phyloP scores from a whole-genome alignment of 225 moss, liverwort and hornwort genomes.

The Climacium dendroides region DNA sequence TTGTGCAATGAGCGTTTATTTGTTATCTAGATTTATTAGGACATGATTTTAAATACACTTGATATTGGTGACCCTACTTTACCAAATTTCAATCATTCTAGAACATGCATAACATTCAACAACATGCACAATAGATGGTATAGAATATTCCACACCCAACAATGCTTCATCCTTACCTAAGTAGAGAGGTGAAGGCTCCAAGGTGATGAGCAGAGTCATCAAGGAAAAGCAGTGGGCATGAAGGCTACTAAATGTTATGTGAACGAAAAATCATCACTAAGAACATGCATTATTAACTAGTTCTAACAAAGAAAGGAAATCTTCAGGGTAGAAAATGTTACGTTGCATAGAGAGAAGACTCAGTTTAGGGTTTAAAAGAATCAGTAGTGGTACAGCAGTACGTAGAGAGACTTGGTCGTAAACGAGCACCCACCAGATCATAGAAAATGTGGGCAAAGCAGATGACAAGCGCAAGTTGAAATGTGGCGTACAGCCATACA shows the following conservation, averaged over 20 bases:
- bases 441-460: constrained; percentile 31
- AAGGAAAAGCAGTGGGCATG: background rate
- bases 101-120: background rate
- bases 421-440: constrained; percentile 6
- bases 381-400: background rate
- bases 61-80: background rate
- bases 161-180: background rate
- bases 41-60: background rate
- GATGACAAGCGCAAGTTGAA: constrained; percentile 26
- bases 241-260: background rate
- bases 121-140: background rate
- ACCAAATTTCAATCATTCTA: background rate
- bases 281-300: background rate
- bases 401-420: too few species aligned
- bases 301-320: background rate
- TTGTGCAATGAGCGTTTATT: background rate
- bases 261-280: background rate
- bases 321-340: background rate
- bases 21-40: background rate
- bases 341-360: background rate
- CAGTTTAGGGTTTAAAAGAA: background rate
- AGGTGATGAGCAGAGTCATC: background rate
- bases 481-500: constrained; percentile 28
- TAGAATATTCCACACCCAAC: background rate
- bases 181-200: background rate